Conservation (phyloP, 306 rosid species). For the Malus domestica region ASM211411v1 NC_041793.1:43202501-43203000, state of each 20-base stretch:
- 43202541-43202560: background rate
- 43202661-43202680: no score
- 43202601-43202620: background rate
- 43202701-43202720: no score
- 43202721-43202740: no score
- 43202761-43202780: no score
- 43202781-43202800: no score
- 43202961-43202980: background rate
- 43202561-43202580: background rate
- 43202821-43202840: no score
- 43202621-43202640: no score
- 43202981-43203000: background rate
- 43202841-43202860: no score
- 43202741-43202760: no score
- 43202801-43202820: no score
- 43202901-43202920: background rate
- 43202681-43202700: no score
- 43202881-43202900: background rate
- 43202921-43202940: background rate
- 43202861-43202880: background rate
- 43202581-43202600: background rate
- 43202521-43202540: background rate
- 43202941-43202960: background rate
- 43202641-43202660: no score
- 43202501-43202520: background rate